A percentile compares a stretch with the other conserved stretches of the same genome.
phyloP scores from a whole-genome alignment of 345 rosid species.

The Lumnitzera littorea region DNA sequence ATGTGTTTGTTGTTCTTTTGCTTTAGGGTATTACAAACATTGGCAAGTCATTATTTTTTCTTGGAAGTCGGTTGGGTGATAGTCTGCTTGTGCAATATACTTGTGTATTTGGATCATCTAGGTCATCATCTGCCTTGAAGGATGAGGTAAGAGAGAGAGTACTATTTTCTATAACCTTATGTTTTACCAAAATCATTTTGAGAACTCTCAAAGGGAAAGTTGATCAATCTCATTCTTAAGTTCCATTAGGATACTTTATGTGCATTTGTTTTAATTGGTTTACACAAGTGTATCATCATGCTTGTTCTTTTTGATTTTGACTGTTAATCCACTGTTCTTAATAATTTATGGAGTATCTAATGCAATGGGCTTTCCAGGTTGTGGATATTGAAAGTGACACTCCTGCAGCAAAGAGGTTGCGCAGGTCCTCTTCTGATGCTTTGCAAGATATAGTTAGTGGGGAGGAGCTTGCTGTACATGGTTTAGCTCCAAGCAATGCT shows the following conservation, averaged over 20 bases:
- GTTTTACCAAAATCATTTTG: not conserved
- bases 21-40: conserved; percentile 74
- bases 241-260: conserved; percentile 2
- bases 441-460: conserved; percentile 82
- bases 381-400: conserved; percentile 89
- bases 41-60: conserved; percentile 76
- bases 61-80: conserved; percentile 95
- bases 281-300: not conserved
- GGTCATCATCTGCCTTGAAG: conserved; percentile 50
- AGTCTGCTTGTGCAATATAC: conserved; percentile 92
- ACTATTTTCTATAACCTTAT: not conserved
- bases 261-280: conserved; percentile 1
- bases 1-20: conserved; percentile 16
- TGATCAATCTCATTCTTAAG: not conserved
- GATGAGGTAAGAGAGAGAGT: conserved; percentile 62
- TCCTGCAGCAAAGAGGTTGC: conserved; percentile 70
- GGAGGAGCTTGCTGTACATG: conserved; percentile 90
- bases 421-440: conserved; percentile 69
- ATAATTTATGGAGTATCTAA: not conserved
- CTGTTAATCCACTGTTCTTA: conserved; percentile 1
- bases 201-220: not conserved
- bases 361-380: conserved; percentile 37
- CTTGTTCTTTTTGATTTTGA: not conserved
- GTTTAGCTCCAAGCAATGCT: conserved; percentile 62
- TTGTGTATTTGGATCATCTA: conserved; percentile 55